Conservation (phyloP, 73 alveolate species). For the Paraurostyla sp. region DNA sequence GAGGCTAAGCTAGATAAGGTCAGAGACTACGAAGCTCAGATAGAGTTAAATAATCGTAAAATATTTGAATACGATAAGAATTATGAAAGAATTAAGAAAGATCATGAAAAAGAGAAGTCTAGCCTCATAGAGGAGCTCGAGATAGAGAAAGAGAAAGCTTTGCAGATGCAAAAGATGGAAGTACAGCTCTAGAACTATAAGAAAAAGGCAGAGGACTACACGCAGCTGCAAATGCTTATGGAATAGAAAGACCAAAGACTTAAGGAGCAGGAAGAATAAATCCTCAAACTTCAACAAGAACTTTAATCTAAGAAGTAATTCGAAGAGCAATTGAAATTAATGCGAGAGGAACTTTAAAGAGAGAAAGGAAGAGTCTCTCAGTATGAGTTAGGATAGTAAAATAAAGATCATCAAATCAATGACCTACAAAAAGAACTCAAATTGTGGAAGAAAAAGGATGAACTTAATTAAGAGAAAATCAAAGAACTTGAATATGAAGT, state of each 20-base stretch:
- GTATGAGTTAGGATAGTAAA: background rate
- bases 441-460: background rate
- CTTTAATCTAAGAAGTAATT: background rate
- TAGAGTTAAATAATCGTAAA: background rate
- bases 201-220: slow-evolving; percentile 21
- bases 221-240: background rate
- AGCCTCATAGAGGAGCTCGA: slow-evolving; percentile 2
- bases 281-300: background rate
- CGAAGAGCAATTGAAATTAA: background rate
- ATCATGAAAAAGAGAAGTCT: slow-evolving; percentile 2
- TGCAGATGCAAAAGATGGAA: slow-evolving; percentile 29
- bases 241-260: background rate
- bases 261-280: background rate
- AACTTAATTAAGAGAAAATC: background rate
- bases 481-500: background rate
- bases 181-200: background rate
- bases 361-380: slow-evolving; percentile 25
- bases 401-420: background rate
- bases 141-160: slow-evolving; percentile 27
- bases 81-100: slow-evolving; percentile 13
- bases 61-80: slow-evolving; percentile 5
- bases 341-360: background rate
- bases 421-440: background rate
- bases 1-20: slow-evolving; percentile 6
- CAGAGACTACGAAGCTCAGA: slow-evolving; percentile 1